phyloP scores from a whole-genome alignment of 352 stramenopile genomes.

The Blastocystis sp. region DNA sequence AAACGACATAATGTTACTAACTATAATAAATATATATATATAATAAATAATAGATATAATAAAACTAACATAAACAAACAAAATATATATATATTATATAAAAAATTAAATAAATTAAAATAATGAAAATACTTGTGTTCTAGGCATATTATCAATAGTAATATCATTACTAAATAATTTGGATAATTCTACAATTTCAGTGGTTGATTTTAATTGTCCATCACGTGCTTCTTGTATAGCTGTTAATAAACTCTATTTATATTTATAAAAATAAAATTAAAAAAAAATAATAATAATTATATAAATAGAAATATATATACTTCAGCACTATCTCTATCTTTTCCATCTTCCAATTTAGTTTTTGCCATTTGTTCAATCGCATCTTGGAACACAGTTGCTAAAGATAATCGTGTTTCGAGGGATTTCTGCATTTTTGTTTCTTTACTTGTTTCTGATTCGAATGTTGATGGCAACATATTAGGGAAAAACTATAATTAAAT shows the following conservation, averaged over 20 bases:
- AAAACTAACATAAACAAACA: too few species aligned
- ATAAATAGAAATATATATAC: not conserved
- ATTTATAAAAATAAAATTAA: not conserved
- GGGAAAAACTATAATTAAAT: slow-evolving; percentile 25
- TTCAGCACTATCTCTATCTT: not conserved
- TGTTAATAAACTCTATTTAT: not conserved
- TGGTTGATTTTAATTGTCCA: not conserved
- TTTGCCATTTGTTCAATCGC: slow-evolving; percentile 7
- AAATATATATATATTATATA: too few species aligned
- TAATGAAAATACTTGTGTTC: slow-evolving; percentile 12
- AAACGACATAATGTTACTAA: too few species aligned
- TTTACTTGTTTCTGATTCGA: slow-evolving; percentile 32
- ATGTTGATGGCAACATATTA: slow-evolving; percentile 31
- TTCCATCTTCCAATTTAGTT: slow-evolving; percentile 14
- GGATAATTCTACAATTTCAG: slow-evolving; percentile 10
- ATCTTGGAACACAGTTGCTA: slow-evolving; percentile 29
- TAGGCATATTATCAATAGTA: slow-evolving; percentile 18
- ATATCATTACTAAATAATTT: slow-evolving; percentile 17
- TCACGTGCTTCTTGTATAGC: slow-evolving; percentile 5
- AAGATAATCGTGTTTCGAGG: slow-evolving; percentile 9
- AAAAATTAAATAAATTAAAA: too few species aligned
- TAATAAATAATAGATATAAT: slow-evolving; percentile 17
- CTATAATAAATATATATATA: slow-evolving; percentile 1
- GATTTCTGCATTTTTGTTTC: slow-evolving; percentile 6
- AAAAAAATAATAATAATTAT: not conserved